These are phyloP conservation scores for Colletotrichum tropicicola DNA, from an alignment of 2,329 filamentous ascomycete species.

Conservation along the genomic window DNA sequence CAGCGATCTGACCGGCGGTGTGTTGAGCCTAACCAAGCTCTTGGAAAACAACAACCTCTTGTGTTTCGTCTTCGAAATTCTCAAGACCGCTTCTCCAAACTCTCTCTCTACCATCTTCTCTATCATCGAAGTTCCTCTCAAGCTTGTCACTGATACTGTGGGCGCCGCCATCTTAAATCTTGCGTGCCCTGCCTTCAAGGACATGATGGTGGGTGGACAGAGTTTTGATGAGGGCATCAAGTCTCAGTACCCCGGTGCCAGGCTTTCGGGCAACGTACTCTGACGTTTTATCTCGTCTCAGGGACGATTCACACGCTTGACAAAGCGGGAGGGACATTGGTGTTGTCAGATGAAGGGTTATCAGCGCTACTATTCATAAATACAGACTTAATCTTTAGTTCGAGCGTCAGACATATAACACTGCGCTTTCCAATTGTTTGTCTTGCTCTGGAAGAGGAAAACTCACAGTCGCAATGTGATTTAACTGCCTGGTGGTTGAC, in stretches of 20 bases:
- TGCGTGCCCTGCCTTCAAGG: slow-evolving; percentile 39
- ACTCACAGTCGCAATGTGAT: no score
- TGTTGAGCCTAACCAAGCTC: slow-evolving; percentile 51
- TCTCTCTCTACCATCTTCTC: slow-evolving; percentile 47
- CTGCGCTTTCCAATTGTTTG: no score
- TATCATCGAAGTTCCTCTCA: slow-evolving; percentile 40
- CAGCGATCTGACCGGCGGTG: slow-evolving; percentile 50
- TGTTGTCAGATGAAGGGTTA: no score
- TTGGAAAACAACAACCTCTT: slow-evolving; percentile 56
- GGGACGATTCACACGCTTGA: background rate
- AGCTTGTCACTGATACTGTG: slow-evolving; percentile 44
- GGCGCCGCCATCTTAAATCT: slow-evolving; percentile 36
- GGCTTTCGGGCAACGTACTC: background rate
- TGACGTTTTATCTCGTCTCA: background rate
- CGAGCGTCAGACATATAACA: no score
- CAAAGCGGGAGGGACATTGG: no score
- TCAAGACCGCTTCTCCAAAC: slow-evolving; percentile 52
- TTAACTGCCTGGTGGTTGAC: no score
- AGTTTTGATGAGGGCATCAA: slow-evolving; percentile 16
- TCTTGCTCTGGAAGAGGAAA: no score
- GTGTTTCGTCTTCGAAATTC: slow-evolving; percentile 49
- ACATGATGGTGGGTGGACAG: slow-evolving; percentile 38
- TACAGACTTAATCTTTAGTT: no score
- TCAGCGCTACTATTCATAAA: no score
- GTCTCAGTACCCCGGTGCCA: slow-evolving; percentile 11